Evolutionary conservation across 2,329 filamentous ascomycete genomes (phyloP).

Genomic region (Colletotrichum navitas): DNA sequence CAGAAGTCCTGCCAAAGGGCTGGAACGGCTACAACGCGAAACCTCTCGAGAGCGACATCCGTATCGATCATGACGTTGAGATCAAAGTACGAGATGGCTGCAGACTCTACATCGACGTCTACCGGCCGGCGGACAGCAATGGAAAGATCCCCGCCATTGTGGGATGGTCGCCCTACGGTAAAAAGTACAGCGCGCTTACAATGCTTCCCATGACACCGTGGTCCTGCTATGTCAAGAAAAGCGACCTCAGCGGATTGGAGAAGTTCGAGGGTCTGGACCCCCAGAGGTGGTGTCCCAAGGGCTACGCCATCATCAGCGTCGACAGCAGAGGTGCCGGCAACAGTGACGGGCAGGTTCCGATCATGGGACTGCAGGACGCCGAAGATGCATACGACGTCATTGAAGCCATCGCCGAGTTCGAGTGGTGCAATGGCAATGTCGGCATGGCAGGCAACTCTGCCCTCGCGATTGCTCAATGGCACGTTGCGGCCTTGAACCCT

Average conservation of each 20-base stretch:
- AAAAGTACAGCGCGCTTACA: conserved; percentile 57
- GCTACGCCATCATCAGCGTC: conserved; percentile 52
- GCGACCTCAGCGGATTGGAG: conserved; percentile 45
- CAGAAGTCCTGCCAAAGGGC: conserved; percentile 55
- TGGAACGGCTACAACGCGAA: conserved; percentile 53
- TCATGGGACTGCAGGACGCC: conserved; percentile 49
- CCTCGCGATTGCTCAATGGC: conserved; percentile 46
- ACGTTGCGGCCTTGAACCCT: conserved; percentile 43
- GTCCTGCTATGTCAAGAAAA: conserved; percentile 44
- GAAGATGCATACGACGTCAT: conserved; percentile 49
- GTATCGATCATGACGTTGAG: conserved; percentile 59
- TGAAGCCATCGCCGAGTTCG: conserved; percentile 47
- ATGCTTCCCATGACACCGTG: conserved; percentile 50
- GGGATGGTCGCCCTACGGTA: conserved; percentile 61
- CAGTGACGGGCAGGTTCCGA: conserved; percentile 41
- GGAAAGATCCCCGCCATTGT: conserved; percentile 58
- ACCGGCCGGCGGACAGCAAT: conserved; percentile 53
- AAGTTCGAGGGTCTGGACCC: conserved; percentile 47
- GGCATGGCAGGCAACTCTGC: conserved; percentile 51
- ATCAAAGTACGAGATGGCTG: conserved; percentile 58
- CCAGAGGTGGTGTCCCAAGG: conserved; percentile 48
- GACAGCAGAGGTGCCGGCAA: conserved; percentile 51
- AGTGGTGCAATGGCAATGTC: conserved; percentile 50
- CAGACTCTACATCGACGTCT: conserved; percentile 59
- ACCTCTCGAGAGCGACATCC: conserved; percentile 53